These are phyloP conservation scores for Fraxinus velutina DNA, from an alignment of 305 asterid species.

Conservation along the genomic window DNA sequence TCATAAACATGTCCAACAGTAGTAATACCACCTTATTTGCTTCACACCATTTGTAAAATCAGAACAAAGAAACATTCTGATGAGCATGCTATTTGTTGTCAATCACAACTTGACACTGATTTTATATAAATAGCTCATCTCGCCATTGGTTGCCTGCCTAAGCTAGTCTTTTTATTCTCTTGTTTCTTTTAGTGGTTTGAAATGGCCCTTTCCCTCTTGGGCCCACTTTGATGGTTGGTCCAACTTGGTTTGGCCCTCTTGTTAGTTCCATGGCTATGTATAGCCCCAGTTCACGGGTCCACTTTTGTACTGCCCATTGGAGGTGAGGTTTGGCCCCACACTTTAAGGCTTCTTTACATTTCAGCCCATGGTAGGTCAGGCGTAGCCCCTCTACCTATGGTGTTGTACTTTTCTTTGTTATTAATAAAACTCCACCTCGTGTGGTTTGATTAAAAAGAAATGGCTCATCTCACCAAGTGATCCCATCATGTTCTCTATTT, in stretches of 20 bases:
- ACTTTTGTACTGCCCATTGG: background rate
- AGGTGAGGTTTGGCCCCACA: background rate
- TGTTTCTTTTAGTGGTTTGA: background rate
- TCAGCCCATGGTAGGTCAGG: background rate
- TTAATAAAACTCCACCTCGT: background rate
- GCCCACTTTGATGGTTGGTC: background rate
- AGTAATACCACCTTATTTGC: background rate
- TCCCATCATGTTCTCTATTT: background rate
- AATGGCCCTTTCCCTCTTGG: background rate
- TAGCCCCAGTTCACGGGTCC: background rate
- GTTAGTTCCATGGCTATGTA: background rate
- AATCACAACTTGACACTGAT: background rate
- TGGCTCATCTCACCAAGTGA: background rate
- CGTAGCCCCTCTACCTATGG: background rate
- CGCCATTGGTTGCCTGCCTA: background rate
- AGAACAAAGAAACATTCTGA: background rate
- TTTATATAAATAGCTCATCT: background rate
- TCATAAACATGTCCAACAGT: constrained; percentile 3
- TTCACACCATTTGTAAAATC: background rate
- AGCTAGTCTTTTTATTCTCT: background rate
- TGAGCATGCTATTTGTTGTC: background rate
- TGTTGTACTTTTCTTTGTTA: background rate
- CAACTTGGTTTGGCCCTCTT: background rate
- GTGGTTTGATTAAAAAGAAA: background rate
- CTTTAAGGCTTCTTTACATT: background rate